Evolutionary conservation across 2,329 filamentous ascomycete species (phyloP), one percentile per base, ranked within the genome.

Genomic region (Ascomycota sp.): DNA sequence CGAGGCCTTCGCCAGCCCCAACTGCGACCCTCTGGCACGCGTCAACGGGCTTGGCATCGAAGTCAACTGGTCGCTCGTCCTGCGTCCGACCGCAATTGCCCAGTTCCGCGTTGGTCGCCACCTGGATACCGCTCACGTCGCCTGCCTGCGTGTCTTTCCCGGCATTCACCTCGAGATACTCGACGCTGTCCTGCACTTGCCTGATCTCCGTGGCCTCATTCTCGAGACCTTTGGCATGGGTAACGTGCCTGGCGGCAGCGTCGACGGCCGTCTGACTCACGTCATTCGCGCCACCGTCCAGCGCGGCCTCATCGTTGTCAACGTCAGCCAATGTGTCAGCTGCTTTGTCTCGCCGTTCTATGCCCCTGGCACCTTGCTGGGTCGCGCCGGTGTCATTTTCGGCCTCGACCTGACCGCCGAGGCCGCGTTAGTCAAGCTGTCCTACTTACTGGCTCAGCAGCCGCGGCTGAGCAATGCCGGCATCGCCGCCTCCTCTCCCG

Each of bases 131-230:
- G 71, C 77, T n/a, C 78, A 91, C 48, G 83, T 93, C 25, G 82
- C 83, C 13, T 89, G 82, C 47, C 60, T 93, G 42, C 75, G 83
- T 33, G 77, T 93, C 37, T 93, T 93, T 51, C 85, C 85, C 0
- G 85, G 85, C 21, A 91, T 94, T 54, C 79, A 79, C 49, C 78
- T 83, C n/a, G 76, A 83, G 46, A 91, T 93, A 79, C 66, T 94
- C 21, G 81, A 89, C 45, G 76, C 78, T 1, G 81, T 93, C 11
- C 60, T 93, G 35, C 66, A 66, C 27, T 58, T 83, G 21, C 72
- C 80, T n/a, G 71, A 72, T 28, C 62, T 94, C 10, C 70, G 73
- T 29, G 85, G 85, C 2, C 62, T 93, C 29, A 73, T 94, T 24
- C 65, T 94, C 26, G 83, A 93, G 55, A 93, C 83, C 0, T 93